Evolutionary conservation across 768 basidiomycete species (phyloP), one percentile per base, ranked within the genome.

Genomic region (Termitomyces sp.): DNA sequence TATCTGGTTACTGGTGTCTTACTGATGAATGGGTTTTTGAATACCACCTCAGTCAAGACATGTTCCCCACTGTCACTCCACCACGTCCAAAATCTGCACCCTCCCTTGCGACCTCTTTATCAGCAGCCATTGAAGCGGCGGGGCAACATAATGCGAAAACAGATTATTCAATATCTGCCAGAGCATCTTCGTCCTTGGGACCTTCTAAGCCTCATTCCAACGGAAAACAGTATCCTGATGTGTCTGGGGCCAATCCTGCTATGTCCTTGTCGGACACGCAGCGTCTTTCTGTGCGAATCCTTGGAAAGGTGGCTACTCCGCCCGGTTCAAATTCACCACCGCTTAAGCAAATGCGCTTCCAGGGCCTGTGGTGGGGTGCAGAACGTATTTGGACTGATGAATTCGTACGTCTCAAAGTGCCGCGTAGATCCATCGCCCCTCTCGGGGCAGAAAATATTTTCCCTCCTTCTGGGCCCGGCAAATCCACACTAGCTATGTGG

Each of bases 361-460:
- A 92, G 64, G 90, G 90, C 1, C 65, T 94, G 8, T 96, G 91
- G 91, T 90, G 88, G 87, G 93, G 93, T 8, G 82, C 85, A 1
- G 93, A 94, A 64, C 79, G 90, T 30, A 89, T 94, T 51, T 96
- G 93, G 92, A 74, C 79, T 5, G 89, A 88, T 56, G 93, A 96
- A 58, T 79, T 94, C 53, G 80, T 94, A 37, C 81, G 93, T 22
- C 74, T 96, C 47, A 90, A 90, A 62, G 68, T 87, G 24, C 78
- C 84, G 1, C 79, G 89, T 38, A 71, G 76, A 34, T 81, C 82
- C 58, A 74, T 91, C 54, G 87, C 87, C 12, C 88, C 88, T 6
- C 62, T 74, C 37, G 89, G 90, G 21, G 77, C 78, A 2, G 75
- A 78, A 44, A 66, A 80, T 55, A 84, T 92, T 41, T 67, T 76